Percentiles rank a stretch among this genome's conserved stretches.
Evolutionary conservation across 2,329 filamentous ascomycete genomes (phyloP).

Genomic region (Neofusicoccum umdonicola): DNA sequence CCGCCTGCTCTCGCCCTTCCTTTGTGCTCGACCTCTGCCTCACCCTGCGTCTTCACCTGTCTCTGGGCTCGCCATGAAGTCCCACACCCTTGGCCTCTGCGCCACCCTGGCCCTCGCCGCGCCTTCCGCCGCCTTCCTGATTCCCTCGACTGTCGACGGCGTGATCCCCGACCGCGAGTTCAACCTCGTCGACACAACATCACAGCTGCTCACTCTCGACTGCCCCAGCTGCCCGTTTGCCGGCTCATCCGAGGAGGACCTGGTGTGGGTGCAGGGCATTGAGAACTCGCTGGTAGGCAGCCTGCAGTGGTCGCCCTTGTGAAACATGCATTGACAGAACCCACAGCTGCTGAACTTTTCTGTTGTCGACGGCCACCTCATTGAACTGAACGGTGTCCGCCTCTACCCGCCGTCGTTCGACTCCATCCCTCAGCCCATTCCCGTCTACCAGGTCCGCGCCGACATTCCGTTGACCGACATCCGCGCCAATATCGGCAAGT

Average conservation of each 20-base stretch:
- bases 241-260: constrained; percentile 16
- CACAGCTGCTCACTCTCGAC: constrained; percentile 32
- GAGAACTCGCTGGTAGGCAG: constrained; percentile 35
- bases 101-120: constrained; percentile 36
- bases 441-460: constrained; percentile 33
- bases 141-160: constrained; percentile 22
- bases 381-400: constrained; percentile 35
- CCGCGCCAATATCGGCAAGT: constrained; percentile 17
- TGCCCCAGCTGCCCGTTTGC: constrained; percentile 32
- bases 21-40: constrained; percentile 20
- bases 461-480: constrained; percentile 20
- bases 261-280: constrained; percentile 30
- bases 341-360: constrained; percentile 37
- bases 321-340: constrained; percentile 22
- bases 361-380: constrained; percentile 29
- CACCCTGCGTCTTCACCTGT: constrained; percentile 16
- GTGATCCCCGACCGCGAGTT: constrained; percentile 24
- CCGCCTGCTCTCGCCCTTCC: neutral
- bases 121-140: constrained; percentile 16
- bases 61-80: constrained; percentile 28
- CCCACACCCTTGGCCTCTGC: constrained; percentile 31
- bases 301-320: constrained; percentile 17
- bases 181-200: constrained; percentile 29
- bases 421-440: constrained; percentile 30
- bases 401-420: constrained; percentile 39